Conservation (phyloP, 371 early-diverging fungal species). For the Apophysomyces trapeziformis region DNA sequence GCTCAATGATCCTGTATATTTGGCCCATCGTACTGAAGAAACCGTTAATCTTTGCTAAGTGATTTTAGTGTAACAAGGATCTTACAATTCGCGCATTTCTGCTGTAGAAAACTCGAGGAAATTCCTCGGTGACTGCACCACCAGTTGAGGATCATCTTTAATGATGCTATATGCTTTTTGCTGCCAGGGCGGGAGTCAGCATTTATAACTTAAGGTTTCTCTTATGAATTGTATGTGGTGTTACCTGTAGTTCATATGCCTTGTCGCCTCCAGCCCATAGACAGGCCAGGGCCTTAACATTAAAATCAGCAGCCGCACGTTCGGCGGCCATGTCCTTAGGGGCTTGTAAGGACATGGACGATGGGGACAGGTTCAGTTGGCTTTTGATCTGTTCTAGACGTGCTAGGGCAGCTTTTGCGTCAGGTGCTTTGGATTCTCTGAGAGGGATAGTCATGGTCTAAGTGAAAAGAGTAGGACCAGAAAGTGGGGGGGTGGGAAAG, state of each 20-base stretch:
- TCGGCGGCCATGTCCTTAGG: constrained; percentile 61
- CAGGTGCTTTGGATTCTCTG: constrained; percentile 34
- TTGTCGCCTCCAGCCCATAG: constrained; percentile 57
- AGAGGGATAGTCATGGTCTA: constrained; percentile 24
- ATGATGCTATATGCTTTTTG: constrained; percentile 56
- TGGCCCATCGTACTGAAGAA: constrained; percentile 59
- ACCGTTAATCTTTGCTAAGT: too few species aligned
- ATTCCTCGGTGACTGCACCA: constrained; percentile 56
- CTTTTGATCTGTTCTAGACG: constrained; percentile 39
- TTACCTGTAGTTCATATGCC: constrained; percentile 46
- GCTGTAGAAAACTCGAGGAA: constrained; percentile 60
- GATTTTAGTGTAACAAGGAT: too few species aligned
- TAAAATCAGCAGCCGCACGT: constrained; percentile 59
- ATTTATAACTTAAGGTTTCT: not conserved
- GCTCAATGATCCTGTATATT: constrained; percentile 48
- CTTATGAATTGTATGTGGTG: too few species aligned
- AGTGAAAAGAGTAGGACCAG: not conserved
- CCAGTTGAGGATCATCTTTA: constrained; percentile 61
- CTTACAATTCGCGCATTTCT: constrained; percentile 67
- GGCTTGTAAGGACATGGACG: constrained; percentile 44
- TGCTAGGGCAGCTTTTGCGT: constrained; percentile 38
- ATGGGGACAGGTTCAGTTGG: constrained; percentile 41
- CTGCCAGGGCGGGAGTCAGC: constrained; percentile 15
- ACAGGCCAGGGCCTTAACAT: constrained; percentile 53
- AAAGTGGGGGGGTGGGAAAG: too few species aligned